These are phyloP conservation scores for Yamadazyma blattariae DNA, from an alignment of 1,139 yeast genomes.

Conservation along the genomic window DNA sequence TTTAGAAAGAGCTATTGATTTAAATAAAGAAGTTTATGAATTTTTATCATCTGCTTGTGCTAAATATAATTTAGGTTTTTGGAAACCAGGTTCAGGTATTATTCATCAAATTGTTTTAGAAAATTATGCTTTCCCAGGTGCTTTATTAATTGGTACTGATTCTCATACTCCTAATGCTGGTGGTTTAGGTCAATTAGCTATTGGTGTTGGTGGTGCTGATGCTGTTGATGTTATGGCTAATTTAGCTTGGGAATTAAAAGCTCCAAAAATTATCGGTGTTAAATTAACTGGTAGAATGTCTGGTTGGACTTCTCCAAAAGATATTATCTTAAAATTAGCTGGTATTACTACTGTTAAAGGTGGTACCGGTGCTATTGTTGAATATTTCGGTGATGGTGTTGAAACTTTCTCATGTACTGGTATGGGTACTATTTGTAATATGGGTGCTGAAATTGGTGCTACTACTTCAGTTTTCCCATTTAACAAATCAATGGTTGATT, in stretches of 20 bases:
- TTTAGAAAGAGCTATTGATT: slow-evolving; percentile 86
- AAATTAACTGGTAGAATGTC: slow-evolving; percentile 79
- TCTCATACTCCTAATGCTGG: slow-evolving; percentile 98
- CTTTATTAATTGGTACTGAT: slow-evolving; percentile 95
- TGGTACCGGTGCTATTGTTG: slow-evolving; percentile 94
- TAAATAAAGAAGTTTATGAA: slow-evolving; percentile 96
- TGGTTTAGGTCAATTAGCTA: slow-evolving; percentile 94
- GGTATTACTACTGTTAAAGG: slow-evolving; percentile 93
- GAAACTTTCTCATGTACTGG: slow-evolving; percentile 87
- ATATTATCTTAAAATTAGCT: slow-evolving; percentile 86
- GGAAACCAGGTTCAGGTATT: slow-evolving; percentile 99
- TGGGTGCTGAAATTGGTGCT: slow-evolving; percentile 99
- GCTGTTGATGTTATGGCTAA: slow-evolving; percentile 97
- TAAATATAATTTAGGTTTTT: slow-evolving; percentile 97
- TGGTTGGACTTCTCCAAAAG: slow-evolving; percentile 97
- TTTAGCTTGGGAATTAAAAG: slow-evolving; percentile 98
- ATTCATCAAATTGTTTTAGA: slow-evolving; percentile 96
- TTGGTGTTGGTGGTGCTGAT: slow-evolving; percentile 99
- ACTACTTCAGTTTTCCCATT: slow-evolving; percentile 97
- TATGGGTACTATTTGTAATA: slow-evolving; percentile 98
- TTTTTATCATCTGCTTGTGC: slow-evolving; percentile 93
- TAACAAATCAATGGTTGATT: slow-evolving; percentile 81
- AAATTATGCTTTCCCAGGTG: slow-evolving; percentile 91
- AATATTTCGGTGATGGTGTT: slow-evolving; percentile 95
- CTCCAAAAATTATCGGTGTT: slow-evolving; percentile 90